phyloP scores from a whole-genome alignment of 176 grass and related monocot genomes.

The Carex cristatella region DNA sequence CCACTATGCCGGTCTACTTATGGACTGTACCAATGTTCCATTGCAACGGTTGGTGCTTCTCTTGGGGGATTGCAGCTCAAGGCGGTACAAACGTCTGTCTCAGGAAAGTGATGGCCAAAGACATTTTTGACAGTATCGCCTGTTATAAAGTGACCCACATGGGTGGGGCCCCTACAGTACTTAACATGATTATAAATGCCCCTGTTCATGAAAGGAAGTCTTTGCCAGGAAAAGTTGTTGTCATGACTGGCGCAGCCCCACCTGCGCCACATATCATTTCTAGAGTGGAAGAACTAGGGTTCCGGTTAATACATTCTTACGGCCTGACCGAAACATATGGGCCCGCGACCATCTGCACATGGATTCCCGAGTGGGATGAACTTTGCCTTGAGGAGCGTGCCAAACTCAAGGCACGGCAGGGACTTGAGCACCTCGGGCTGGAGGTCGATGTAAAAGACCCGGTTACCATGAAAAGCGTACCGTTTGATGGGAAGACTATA shows the following conservation, averaged over 20 bases:
- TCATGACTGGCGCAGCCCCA: slow-evolving; percentile 65
- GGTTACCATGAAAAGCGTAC: slow-evolving; percentile 47
- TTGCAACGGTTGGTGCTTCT: slow-evolving; percentile 76
- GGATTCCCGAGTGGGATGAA: slow-evolving; percentile 79
- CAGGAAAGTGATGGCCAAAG: slow-evolving; percentile 33
- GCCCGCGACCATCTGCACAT: slow-evolving; percentile 46
- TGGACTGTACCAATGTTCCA: slow-evolving; percentile 93
- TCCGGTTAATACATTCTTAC: slow-evolving; percentile 59
- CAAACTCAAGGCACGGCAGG: slow-evolving; percentile 64
- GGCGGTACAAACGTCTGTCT: slow-evolving; percentile 64
- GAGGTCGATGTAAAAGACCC: slow-evolving; percentile 84
- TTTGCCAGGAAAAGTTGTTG: slow-evolving; percentile 21
- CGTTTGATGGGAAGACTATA: slow-evolving; percentile 52
- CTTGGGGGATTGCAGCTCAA: slow-evolving; percentile 70
- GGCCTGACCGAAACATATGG: slow-evolving; percentile 92
- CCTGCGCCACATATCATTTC: slow-evolving; percentile 50
- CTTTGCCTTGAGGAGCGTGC: slow-evolving; percentile 51
- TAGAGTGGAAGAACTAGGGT: slow-evolving; percentile 64
- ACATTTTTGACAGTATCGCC: slow-evolving; percentile 45
- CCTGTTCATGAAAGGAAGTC: slow-evolving; percentile 20
- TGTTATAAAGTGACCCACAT: slow-evolving; percentile 50
- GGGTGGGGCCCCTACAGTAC: slow-evolving; percentile 65
- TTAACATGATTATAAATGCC: slow-evolving; percentile 67
- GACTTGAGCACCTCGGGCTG: slow-evolving; percentile 57
- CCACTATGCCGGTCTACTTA: slow-evolving; percentile 52